A percentile compares a stretch with the other conserved stretches of the same genome.
phyloP scores from a whole-genome alignment of 2,329 filamentous ascomycete genomes.

The Trichoderma arundinaceum region DNA sequence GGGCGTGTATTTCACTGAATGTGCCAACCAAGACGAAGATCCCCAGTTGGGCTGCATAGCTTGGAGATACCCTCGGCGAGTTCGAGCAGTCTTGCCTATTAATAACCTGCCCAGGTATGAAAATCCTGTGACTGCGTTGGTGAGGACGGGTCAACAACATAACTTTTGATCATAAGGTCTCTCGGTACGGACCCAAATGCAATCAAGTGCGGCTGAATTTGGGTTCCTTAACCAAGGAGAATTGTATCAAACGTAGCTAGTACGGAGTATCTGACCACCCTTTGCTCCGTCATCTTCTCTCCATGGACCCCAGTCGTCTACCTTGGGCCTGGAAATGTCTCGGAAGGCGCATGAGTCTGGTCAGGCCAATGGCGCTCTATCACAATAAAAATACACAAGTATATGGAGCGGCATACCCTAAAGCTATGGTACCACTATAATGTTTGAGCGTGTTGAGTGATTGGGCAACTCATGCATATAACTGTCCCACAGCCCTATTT shows the following conservation, averaged over 20 bases:
- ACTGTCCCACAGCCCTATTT: not conserved
- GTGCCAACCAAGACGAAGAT: not conserved
- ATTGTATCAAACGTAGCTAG: not conserved
- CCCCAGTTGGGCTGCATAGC: not conserved
- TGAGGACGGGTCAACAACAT: not conserved
- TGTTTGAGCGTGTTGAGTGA: not conserved
- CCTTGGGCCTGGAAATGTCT: not conserved
- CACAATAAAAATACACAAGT: not conserved
- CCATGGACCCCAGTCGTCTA: not conserved
- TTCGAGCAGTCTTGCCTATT: not conserved
- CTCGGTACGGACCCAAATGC: not conserved
- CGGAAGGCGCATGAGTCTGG: not conserved
- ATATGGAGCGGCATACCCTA: not conserved
- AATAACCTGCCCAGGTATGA: not conserved
- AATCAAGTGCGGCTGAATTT: not conserved
- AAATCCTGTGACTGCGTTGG: not conserved
- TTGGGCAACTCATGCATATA: not conserved
- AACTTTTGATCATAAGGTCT: not conserved
- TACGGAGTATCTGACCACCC: conserved; percentile 12
- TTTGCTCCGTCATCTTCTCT: not conserved
- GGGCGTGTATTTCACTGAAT: not conserved
- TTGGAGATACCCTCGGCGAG: not conserved
- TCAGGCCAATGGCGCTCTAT: not conserved
- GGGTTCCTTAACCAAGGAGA: not conserved
- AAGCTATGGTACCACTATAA: not conserved